These are phyloP conservation scores for Pseudogymnoascus sp. DNA, from an alignment of 2,329 filamentous ascomycete species.

Conservation along the genomic window DNA sequence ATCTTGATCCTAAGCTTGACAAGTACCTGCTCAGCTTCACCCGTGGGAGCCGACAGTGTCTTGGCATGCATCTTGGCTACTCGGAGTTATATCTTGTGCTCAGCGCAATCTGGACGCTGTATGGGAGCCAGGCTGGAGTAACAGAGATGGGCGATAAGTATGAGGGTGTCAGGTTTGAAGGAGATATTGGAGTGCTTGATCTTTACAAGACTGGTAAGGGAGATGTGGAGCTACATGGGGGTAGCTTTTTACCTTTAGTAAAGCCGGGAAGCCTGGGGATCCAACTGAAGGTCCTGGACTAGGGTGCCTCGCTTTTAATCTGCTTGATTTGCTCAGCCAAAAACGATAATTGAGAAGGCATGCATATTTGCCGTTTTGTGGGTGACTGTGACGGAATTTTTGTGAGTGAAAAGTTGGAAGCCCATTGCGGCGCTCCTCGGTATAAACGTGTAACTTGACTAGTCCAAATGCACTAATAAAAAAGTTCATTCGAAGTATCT, in stretches of 20 bases:
- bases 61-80: constrained; percentile 29
- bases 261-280: background rate
- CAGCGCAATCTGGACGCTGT: constrained; percentile 14
- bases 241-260: constrained; percentile 13
- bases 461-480: too few species aligned
- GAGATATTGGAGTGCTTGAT: constrained; percentile 18
- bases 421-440: too few species aligned
- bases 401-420: too few species aligned
- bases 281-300: background rate
- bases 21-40: constrained; percentile 36
- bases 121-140: constrained; percentile 11
- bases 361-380: too few species aligned
- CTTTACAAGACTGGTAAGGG: constrained; percentile 23
- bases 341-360: too few species aligned
- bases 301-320: too few species aligned
- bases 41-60: constrained; percentile 35
- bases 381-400: too few species aligned
- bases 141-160: background rate
- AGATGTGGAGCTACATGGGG: constrained; percentile 21
- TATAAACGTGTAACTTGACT: too few species aligned
- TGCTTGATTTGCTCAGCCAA: too few species aligned
- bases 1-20: constrained; percentile 30
- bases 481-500: too few species aligned
- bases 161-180: constrained; percentile 17
- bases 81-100: constrained; percentile 19